These are phyloP conservation scores for Linnemannia hyalina DNA, from an alignment of 192 early-diverging fungal genomes.

Conservation along the genomic window DNA sequence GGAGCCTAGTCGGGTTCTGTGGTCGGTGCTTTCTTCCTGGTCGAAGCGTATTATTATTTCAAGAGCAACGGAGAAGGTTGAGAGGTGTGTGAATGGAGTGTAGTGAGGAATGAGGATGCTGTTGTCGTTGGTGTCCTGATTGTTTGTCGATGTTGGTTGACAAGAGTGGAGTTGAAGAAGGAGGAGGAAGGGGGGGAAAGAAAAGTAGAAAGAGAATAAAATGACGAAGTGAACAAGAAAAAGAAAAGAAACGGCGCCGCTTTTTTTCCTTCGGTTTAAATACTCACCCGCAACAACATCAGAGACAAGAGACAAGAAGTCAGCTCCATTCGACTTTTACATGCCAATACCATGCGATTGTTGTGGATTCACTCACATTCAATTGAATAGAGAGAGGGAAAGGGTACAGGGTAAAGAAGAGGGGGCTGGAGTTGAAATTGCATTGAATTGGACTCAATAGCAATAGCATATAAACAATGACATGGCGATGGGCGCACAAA, in stretches of 20 bases:
- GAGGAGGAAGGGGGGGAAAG: background rate
- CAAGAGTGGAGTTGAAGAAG: background rate
- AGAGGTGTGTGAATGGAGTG: background rate
- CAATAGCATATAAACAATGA: background rate
- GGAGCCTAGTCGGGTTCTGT: slow-evolving; percentile 5
- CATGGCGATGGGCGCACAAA: slow-evolving; percentile 7
- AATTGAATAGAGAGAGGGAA: too few relatives aligned
- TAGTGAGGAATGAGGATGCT: background rate
- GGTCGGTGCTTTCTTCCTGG: slow-evolving; percentile 9
- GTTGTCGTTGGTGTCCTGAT: background rate
- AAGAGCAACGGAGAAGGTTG: background rate
- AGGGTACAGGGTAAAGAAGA: too few relatives aligned
- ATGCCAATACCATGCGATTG: too few relatives aligned
- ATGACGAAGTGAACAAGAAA: slow-evolving; percentile 4
- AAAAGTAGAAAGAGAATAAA: background rate
- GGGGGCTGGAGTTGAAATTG: background rate
- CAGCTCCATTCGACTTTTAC: too few relatives aligned
- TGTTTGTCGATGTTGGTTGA: slow-evolving; percentile 1
- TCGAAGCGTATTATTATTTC: slow-evolving; percentile 11
- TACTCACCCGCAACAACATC: background rate
- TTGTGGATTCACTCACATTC: too few relatives aligned
- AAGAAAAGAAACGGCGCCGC: background rate
- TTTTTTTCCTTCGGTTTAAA: background rate
- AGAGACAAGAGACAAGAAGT: background rate
- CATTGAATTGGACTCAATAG: background rate